A percentile compares a stretch with the other conserved stretches of the same genome.
Evolutionary conservation across 495 filamentous ascomycete species (phyloP).

Genomic region (Pyrenula aspistea): DNA sequence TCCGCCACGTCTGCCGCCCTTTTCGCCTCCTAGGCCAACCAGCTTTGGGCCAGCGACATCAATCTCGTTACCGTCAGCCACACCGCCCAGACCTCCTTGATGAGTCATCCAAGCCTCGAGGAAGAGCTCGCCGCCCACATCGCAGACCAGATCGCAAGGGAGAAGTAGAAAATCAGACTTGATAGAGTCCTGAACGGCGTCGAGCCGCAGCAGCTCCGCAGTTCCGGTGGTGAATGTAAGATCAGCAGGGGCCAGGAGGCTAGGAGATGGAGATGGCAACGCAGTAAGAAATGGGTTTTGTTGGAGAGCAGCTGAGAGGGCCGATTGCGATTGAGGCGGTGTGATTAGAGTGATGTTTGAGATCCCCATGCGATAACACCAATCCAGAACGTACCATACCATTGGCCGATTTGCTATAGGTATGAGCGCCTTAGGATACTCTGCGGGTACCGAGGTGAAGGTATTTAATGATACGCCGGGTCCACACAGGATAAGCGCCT

Average conservation of each 20-base stretch:
- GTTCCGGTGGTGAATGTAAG: constrained; percentile 73
- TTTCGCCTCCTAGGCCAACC: constrained; percentile 35
- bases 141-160: constrained; percentile 89
- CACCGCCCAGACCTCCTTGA: constrained; percentile 51
- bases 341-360: constrained; percentile 76
- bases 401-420: constrained; percentile 92
- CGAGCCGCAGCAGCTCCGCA: constrained; percentile 75
- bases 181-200: constrained; percentile 57
- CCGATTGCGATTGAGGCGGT: constrained; percentile 57
- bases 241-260: constrained; percentile 59
- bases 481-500: constrained; percentile 86
- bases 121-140: constrained; percentile 68
- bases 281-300: constrained; percentile 81
- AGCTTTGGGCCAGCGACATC: constrained; percentile 17
- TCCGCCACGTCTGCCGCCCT: constrained; percentile 55
- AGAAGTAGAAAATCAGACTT: constrained; percentile 80
- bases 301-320: constrained; percentile 65
- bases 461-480: constrained; percentile 84
- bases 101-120: constrained; percentile 88
- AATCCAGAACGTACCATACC: constrained; percentile 91
- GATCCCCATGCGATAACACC: constrained; percentile 75
- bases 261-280: constrained; percentile 60
- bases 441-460: constrained; percentile 80
- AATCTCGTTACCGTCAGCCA: constrained; percentile 17
- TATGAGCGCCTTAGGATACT: constrained; percentile 80